These are phyloP conservation scores for Penicillium manginii DNA, from an alignment of 495 filamentous ascomycete species.

Conservation along the genomic window DNA sequence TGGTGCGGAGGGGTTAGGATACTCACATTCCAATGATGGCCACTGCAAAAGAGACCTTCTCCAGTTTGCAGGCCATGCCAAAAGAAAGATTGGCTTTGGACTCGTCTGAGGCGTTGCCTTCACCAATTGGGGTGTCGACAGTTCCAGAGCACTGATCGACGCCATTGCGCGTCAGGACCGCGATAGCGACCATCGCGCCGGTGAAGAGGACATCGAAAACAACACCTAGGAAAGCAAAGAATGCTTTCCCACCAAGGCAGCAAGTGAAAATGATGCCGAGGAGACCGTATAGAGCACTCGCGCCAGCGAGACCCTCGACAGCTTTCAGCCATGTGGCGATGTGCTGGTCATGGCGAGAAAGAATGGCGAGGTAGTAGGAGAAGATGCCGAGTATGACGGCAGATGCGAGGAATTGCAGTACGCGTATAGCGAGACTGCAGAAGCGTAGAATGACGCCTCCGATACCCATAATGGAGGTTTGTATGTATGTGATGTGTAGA, in stretches of 20 bases:
- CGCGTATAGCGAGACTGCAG: conserved; percentile 64
- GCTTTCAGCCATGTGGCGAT: conserved; percentile 71
- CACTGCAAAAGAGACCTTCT: conserved; percentile 76
- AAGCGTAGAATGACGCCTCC: conserved; percentile 64
- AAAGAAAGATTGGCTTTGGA: conserved; percentile 43
- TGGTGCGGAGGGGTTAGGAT: not conserved
- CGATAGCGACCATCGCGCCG: conserved; percentile 79
- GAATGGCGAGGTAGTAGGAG: conserved; percentile 60
- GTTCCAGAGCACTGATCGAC: conserved; percentile 61
- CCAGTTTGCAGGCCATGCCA: conserved; percentile 65
- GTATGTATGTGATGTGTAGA: not conserved
- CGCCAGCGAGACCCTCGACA: conserved; percentile 80
- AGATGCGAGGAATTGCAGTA: conserved; percentile 71
- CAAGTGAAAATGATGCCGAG: conserved; percentile 73
- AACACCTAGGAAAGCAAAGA: conserved; percentile 74
- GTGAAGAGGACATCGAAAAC: conserved; percentile 80
- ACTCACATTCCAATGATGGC: conserved; percentile 78
- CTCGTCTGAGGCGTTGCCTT: conserved; percentile 53
- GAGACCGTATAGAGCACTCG: conserved; percentile 70
- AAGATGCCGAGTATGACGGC: conserved; percentile 78
- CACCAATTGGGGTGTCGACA: conserved; percentile 70
- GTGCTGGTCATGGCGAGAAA: conserved; percentile 57
- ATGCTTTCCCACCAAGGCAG: conserved; percentile 75
- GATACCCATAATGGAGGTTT: conserved; percentile 40
- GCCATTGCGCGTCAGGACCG: conserved; percentile 69